phyloP scores from a whole-genome alignment of 2,329 filamentous ascomycete genomes.

The Macrophomina phaseolina region DNA sequence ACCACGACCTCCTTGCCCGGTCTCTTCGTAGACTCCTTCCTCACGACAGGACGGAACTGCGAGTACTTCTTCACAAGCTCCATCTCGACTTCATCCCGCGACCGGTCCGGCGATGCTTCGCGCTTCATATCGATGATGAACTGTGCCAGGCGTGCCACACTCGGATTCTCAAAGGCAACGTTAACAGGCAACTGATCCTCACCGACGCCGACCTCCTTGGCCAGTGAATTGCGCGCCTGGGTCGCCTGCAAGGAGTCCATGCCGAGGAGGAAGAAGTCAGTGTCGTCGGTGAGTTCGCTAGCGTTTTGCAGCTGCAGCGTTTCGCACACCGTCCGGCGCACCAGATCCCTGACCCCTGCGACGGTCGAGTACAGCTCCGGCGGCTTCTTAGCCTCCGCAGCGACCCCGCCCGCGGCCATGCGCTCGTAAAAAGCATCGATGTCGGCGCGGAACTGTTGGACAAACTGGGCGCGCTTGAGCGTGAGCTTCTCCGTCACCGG shows the following conservation, averaged over 20 bases:
- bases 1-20: constrained; percentile 29
- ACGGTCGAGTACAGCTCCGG: constrained; percentile 30
- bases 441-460: constrained; percentile 52
- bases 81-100: constrained; percentile 51
- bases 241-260: constrained; percentile 66
- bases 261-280: constrained; percentile 65
- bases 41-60: constrained; percentile 33
- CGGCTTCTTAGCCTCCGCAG: not conserved
- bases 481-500: constrained; percentile 34
- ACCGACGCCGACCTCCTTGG: constrained; percentile 55
- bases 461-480: constrained; percentile 41
- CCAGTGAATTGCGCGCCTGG: constrained; percentile 59
- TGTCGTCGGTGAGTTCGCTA: constrained; percentile 59
- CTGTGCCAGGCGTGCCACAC: constrained; percentile 50
- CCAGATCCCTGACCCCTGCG: constrained; percentile 35
- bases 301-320: constrained; percentile 44
- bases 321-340: constrained; percentile 1
- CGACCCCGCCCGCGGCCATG: constrained; percentile 28
- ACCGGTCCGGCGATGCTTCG: constrained; percentile 40
- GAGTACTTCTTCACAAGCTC: constrained; percentile 50
- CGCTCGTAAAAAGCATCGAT: constrained; percentile 51
- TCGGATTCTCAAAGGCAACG: constrained; percentile 62
- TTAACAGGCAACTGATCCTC: constrained; percentile 56
- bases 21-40: not conserved
- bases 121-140: constrained; percentile 49